Conservation (phyloP, 1,139 yeast genomes). For the Pichia sp. region DNA sequence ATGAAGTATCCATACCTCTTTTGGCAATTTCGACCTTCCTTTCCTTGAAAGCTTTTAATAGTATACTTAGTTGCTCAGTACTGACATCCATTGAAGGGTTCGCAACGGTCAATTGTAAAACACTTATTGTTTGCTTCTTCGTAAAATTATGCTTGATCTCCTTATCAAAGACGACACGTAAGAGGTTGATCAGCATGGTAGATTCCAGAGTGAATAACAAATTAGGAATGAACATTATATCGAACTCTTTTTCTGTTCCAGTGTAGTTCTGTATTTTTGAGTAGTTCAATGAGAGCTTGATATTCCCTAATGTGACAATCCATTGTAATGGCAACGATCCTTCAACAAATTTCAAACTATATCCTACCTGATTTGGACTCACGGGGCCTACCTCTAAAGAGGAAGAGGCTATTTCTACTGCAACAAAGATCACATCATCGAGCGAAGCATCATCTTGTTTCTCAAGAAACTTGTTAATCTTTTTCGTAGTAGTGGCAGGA, state of each 20-base stretch:
- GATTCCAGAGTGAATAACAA: slow-evolving; percentile 51
- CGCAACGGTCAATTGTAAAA: slow-evolving; percentile 23
- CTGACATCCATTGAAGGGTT: slow-evolving; percentile 27
- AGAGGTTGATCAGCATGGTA: slow-evolving; percentile 38
- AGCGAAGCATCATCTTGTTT: slow-evolving; percentile 7
- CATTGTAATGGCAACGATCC: slow-evolving; percentile 53
- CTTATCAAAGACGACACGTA: slow-evolving; percentile 18
- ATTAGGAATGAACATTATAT: slow-evolving; percentile 51
- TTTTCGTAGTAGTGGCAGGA: slow-evolving; percentile 16
- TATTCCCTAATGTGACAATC: slow-evolving; percentile 38
- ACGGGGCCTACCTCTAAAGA: slow-evolving; percentile 34
- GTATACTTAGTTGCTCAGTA: slow-evolving; percentile 25
- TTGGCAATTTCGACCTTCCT: not conserved
- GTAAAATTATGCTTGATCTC: slow-evolving; percentile 4
- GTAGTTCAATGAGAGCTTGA: slow-evolving; percentile 40
- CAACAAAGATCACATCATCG: slow-evolving; percentile 31
- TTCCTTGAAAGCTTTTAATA: slow-evolving; percentile 17
- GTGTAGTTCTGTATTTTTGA: slow-evolving; percentile 25
- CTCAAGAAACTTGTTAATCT: slow-evolving; percentile 8
- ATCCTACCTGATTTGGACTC: slow-evolving; percentile 49
- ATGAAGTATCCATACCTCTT: not conserved
- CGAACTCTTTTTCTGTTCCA: slow-evolving; percentile 27
- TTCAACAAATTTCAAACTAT: slow-evolving; percentile 49
- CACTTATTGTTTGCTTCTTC: slow-evolving; percentile 18
- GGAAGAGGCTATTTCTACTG: slow-evolving; percentile 35